Evolutionary conservation across 805 yeast species (phyloP), one percentile per base, ranked within the genome.

Genomic region (Myxozyma sirexii): DNA sequence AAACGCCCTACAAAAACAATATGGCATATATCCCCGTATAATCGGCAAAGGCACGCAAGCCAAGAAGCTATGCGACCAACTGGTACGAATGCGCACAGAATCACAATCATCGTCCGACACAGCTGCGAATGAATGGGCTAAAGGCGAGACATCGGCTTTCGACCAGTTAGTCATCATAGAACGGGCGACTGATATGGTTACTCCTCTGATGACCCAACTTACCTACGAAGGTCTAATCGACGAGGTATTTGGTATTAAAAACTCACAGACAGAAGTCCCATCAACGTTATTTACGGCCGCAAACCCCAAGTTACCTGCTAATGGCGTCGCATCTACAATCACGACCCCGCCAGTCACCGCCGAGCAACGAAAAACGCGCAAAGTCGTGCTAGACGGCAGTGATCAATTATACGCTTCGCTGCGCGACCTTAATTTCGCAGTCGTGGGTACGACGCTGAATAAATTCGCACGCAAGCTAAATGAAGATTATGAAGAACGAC

Each of bases 181-280:
- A 69, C 77, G 99, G 49, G 82, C 85, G 54, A 71, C 86, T 29
- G 99, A 93, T 73, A 79, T 82, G 44, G 72, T 88, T 3, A 83
- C 96, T 1, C 86, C 90, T 0, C 68, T 90, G 10, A 74, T 90
- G 56, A 83, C 85, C 26, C 97, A 92, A 68, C 74, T 92, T 67
- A 88, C 90, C 1, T 93, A 92, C 71, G 77, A 82, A 17, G 99
- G 98, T 0, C 76, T 94, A 15, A 76, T 91, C 21, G 92, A 88
- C 70, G 97, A 92, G 67, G 71, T 84, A 12, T 79, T 84, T 65
- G 83, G 81, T 3, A 74, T 86, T 4, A 44, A 48, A 8, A 60
- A 64, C 21, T 51, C 66, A 4, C 74, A 75, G 39, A 68, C 71
- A 0, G 74, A 64, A n/a, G 56, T 73, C 5, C 76, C 76, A 0